Conservation (phyloP, 345 rosid genomes). For the rapeseed (Brassica napus) region Da-Ae NC_063444.1:9894501-9895000, state of each 20-base stretch:
- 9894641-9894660: not conserved
- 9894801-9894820: not conserved
- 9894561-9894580: not conserved
- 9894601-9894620: too few species aligned
- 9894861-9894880: constrained; percentile 79
- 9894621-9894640: not conserved
- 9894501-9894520: constrained; percentile 96
- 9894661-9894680: constrained; percentile 17
- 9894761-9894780: not conserved
- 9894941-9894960: not conserved
- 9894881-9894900: constrained; percentile 91
- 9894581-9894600: constrained; percentile 7
- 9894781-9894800: not conserved
- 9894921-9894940: not conserved
- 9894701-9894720: constrained; percentile 93
- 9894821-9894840: constrained; percentile 56
- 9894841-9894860: constrained; percentile 74
- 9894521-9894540: constrained; percentile 95
- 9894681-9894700: constrained; percentile 98
- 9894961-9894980: not conserved
- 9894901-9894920: constrained; percentile 71
- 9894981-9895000: not conserved
- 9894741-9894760: constrained; percentile 34
- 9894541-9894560: constrained; percentile 93
- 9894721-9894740: constrained; percentile 93